Base-by-base conservation (phyloP, 306 rosid genomes). In the Dryas octopetala region DNA sequence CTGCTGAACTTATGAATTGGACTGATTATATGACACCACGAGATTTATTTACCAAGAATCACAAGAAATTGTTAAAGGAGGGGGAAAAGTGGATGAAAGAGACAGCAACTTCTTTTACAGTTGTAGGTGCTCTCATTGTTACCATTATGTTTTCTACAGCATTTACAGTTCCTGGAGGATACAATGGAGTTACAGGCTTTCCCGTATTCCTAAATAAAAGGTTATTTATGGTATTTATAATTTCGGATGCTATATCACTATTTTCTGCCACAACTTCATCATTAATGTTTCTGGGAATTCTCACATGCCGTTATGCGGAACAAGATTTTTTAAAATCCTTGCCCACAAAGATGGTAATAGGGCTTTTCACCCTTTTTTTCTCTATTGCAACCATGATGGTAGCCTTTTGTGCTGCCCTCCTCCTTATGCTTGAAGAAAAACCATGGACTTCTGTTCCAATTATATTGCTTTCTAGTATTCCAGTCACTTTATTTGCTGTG, bases 21-120 rank as follows among this genome's bases (percentile, higher is more conserved):
- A 19, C 19, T 19, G 23, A 64, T 40, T 6, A 1, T 11, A 11
- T 49, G 59, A 69, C 77, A n/a, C 85, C 88, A 17, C 46, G 38
- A 4, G 60, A 79, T 60, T 4, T 81, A n/a, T 88, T 88, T 83
- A 83, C 78, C 0, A 5, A 12, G 7, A 51, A 63, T 4, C 91
- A 88, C 28, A 23, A 68, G 23, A 74, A 74, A 0, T 49, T 88
- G 66, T 14, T 66, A 0, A 41, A 65, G 4, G 79, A 74, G 0
- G 90, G 83, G 10, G 88, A 86, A 72, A 38, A 79, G 0, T 86
- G 90, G 92, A 88, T 86, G 89, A 62, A 76, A 48, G 2, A 75
- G 68, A 86, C 88, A 2, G 82, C 90, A 4, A 71, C 65, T 2
- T 83, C 85, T 65, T 86, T 86, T 11, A 83, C 82, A 80, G 41